phyloP scores from a whole-genome alignment of 192 early-diverging fungal species.

The Umbelopsis sp. region DNA sequence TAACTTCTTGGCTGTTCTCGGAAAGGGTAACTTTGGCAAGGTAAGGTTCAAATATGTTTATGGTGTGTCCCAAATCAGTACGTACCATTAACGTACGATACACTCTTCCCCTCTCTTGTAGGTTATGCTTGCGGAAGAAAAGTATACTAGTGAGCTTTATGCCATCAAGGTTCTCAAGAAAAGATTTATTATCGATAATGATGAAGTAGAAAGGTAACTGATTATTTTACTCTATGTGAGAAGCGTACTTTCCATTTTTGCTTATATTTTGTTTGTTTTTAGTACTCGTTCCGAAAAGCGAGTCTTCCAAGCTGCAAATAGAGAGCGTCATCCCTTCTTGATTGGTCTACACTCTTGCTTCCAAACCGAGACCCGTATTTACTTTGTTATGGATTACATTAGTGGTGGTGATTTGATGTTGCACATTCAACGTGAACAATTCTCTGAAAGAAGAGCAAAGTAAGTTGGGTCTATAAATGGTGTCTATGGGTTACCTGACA shows the following conservation, averaged over 20 bases:
- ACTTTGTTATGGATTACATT: conserved; percentile 99
- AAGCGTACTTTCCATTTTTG: background rate
- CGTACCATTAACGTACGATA: background rate
- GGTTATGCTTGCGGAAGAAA: conserved; percentile 97
- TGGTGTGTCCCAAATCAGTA: too few relatives aligned
- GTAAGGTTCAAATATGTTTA: conserved; percentile 28
- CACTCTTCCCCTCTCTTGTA: conserved; percentile 10
- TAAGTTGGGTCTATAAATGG: conserved; percentile 16
- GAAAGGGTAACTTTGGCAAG: conserved; percentile 99
- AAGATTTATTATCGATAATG: conserved; percentile 97
- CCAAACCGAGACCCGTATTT: conserved; percentile 92
- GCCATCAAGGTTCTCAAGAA: conserved; percentile 99
- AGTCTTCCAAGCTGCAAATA: conserved; percentile 89
- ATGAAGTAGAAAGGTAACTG: conserved; percentile 85
- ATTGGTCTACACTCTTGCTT: conserved; percentile 96
- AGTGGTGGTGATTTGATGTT: conserved; percentile 98
- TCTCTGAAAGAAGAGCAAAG: conserved; percentile 90
- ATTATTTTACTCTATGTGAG: background rate
- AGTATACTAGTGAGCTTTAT: conserved; percentile 75
- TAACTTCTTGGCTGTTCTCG: conserved; percentile 90
- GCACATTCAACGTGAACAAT: conserved; percentile 93
- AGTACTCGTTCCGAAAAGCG: conserved; percentile 93
- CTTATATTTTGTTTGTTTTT: background rate
- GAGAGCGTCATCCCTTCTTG: conserved; percentile 92
- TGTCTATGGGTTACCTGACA: background rate